phyloP scores from a whole-genome alignment of 2,329 filamentous ascomycete species.

The Colletotrichum camelliae region DNA sequence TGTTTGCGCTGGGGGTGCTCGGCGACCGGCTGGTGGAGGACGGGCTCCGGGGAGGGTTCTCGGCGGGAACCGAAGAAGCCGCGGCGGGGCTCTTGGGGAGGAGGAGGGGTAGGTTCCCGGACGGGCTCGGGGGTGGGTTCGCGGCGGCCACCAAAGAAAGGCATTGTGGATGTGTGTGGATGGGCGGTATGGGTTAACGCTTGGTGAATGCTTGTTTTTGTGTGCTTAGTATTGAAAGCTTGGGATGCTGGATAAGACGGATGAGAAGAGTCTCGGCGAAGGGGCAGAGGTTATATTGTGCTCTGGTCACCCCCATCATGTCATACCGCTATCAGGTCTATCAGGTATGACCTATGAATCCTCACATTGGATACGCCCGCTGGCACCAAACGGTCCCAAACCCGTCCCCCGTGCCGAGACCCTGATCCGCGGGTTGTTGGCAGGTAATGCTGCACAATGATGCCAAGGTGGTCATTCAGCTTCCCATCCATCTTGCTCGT shows the following conservation, averaged over 20 bases:
- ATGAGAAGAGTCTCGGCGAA: constrained; percentile 2
- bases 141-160: constrained; percentile 30
- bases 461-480: constrained; percentile 10
- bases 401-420: constrained; percentile 6
- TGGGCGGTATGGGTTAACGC: not conserved
- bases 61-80: constrained; percentile 28
- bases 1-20: constrained; percentile 29
- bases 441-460: constrained; percentile 18
- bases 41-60: constrained; percentile 31
- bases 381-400: not conserved
- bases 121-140: constrained; percentile 32
- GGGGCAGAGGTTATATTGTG: constrained; percentile 6
- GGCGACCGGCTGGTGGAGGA: constrained; percentile 32
- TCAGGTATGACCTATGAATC: not conserved
- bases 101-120: constrained; percentile 32
- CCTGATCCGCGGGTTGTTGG: not conserved
- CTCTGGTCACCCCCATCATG: not conserved
- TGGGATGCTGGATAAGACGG: constrained; percentile 20
- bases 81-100: constrained; percentile 26
- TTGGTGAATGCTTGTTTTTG: constrained; percentile 7
- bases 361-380: not conserved
- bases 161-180: constrained; percentile 20
- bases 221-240: not conserved
- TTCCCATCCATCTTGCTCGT: not conserved
- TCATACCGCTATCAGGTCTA: not conserved